phyloP scores from a whole-genome alignment of 352 stramenopile genomes.

The Globisporangium nodosum region DNA sequence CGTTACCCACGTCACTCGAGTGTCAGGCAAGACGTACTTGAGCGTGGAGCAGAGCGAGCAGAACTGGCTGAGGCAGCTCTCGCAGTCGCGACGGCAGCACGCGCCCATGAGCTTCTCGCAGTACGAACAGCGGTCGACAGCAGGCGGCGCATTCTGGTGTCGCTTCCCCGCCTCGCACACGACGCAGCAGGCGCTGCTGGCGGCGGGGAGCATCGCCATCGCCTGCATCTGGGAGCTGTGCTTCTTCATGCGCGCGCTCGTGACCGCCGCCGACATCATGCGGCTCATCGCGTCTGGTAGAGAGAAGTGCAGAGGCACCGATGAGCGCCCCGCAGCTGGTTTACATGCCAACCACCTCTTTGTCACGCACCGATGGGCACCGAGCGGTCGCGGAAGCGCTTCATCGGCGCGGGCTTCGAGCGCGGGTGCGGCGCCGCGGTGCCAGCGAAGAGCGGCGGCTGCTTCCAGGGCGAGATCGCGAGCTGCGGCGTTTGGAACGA shows the following conservation, averaged over 20 bases:
- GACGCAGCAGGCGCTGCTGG: conserved; percentile 17
- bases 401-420: conserved; percentile 22
- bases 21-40: conserved; percentile 34
- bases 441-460: conserved; percentile 10
- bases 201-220: conserved; percentile 8
- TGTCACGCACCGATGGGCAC: conserved; percentile 51
- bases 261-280: conserved; percentile 71
- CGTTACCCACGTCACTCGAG: not conserved
- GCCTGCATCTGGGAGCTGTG: conserved; percentile 37
- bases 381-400: conserved; percentile 62
- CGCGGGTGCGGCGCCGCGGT: conserved; percentile 1
- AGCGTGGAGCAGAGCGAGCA: conserved; percentile 81
- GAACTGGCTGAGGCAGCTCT: conserved; percentile 44
- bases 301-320: not conserved
- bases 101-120: conserved; percentile 53
- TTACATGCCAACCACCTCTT: not conserved
- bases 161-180: conserved; percentile 28
- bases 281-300: conserved; percentile 60
- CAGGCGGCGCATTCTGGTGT: conserved; percentile 8
- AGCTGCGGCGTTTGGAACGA: conserved; percentile 12
- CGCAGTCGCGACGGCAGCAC: conserved; percentile 61
- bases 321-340: too few relatives aligned
- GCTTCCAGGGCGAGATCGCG: conserved; percentile 55
- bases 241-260: conserved; percentile 66
- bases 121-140: conserved; percentile 42